A percentile compares a stretch with the other conserved stretches of the same genome.
These are phyloP conservation scores for Sporisorium exsertum DNA, from an alignment of 1,284 basidiomycete species.

Conservation along the genomic window DNA sequence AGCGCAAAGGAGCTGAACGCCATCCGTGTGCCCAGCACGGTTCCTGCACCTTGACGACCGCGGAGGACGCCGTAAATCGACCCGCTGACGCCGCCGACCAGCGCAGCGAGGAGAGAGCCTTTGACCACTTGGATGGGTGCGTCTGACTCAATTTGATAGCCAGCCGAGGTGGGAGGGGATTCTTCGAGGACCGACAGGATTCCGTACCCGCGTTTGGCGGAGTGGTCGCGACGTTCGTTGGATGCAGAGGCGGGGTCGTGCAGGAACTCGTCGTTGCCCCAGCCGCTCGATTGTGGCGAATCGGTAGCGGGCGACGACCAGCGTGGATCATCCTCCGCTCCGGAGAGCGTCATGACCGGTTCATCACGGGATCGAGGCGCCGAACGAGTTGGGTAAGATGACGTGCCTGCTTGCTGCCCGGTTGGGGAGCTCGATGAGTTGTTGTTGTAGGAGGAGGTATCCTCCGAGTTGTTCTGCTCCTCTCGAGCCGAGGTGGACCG, in stretches of 20 bases:
- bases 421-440: not conserved
- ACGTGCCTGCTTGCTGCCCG: conserved; percentile 1
- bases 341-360: conserved; percentile 42
- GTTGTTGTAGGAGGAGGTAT: conserved; percentile 6
- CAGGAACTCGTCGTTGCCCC: conserved; percentile 44
- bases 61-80: conserved; percentile 42
- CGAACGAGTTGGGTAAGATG: not conserved
- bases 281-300: conserved; percentile 32
- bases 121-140: conserved; percentile 50
- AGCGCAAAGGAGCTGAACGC: conserved; percentile 43
- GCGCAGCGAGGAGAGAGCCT: conserved; percentile 42
- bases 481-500: conserved; percentile 14
- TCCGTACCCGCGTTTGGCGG: conserved; percentile 19
- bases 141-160: conserved; percentile 38
- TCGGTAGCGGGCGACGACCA: conserved; percentile 38
- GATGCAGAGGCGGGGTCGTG: conserved; percentile 24
- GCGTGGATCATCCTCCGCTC: conserved; percentile 38
- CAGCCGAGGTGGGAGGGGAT: not conserved
- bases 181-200: conserved; percentile 45
- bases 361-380: conserved; percentile 22
- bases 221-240: not conserved
- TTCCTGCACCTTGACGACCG: conserved; percentile 42
- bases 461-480: conserved; percentile 13
- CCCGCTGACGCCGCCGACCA: conserved; percentile 33
- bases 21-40: conserved; percentile 35